Conservation (phyloP, 2,329 filamentous ascomycete genomes). For the Simplicillium sp. region DNA sequence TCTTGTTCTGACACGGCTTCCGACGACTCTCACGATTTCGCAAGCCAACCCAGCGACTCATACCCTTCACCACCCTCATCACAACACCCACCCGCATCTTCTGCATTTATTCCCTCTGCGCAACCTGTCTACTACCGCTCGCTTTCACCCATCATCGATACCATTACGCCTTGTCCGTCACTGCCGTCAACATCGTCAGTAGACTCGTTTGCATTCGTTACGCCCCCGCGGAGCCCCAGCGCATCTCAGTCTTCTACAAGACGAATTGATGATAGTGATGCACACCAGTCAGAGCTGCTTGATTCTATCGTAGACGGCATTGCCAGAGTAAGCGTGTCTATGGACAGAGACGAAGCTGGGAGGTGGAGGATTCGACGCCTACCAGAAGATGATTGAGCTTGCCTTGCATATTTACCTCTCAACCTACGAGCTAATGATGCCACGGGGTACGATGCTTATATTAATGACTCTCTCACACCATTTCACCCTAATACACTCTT, state of each 20-base stretch:
- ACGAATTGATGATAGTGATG: too few species aligned
- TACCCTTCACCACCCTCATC: neutral
- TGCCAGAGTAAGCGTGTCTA: neutral
- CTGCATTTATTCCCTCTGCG: slow-evolving; percentile 3
- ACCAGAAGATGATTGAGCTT: too few species aligned
- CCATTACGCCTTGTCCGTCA: neutral
- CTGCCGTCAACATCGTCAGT: neutral
- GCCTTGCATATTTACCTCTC: too few species aligned
- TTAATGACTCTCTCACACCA: too few species aligned
- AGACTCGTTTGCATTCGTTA: too few species aligned
- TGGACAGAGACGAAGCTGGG: neutral
- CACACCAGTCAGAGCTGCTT: neutral
- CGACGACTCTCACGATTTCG: neutral
- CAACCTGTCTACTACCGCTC: slow-evolving; percentile 5
- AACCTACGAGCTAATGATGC: too few species aligned
- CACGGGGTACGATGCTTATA: too few species aligned
- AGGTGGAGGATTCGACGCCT: neutral
- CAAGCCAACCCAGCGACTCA: neutral
- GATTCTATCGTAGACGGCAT: neutral
- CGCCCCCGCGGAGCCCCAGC: too few species aligned
- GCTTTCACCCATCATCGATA: slow-evolving; percentile 1
- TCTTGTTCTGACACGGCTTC: neutral
- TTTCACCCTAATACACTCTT: too few species aligned
- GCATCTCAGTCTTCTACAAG: too few species aligned
- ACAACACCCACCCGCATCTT: neutral